Conservation (phyloP, 345 rosid species). For the Laguncularia racemosa region DNA sequence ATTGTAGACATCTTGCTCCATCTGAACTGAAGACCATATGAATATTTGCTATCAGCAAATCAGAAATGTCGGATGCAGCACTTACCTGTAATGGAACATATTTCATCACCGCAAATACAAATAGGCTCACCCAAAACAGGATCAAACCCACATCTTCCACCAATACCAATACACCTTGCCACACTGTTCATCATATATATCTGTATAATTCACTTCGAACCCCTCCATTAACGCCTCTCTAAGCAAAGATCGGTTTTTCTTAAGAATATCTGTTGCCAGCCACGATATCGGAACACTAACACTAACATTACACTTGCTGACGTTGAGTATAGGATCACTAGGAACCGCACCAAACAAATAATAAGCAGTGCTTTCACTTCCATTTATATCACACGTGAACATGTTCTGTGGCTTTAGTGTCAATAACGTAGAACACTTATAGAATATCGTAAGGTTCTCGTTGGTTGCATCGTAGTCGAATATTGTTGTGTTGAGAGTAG, state of each 20-base stretch:
- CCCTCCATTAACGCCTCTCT: slow-evolving; percentile 27
- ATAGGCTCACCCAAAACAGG: slow-evolving; percentile 10
- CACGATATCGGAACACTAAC: slow-evolving; percentile 12
- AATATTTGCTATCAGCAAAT: too few relatives aligned
- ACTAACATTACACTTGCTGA: slow-evolving; percentile 8
- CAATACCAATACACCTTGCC: slow-evolving; percentile 8
- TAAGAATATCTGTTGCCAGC: slow-evolving; percentile 3
- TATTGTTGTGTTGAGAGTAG: slow-evolving; percentile 15
- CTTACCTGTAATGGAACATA: slow-evolving; percentile 20
- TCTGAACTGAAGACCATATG: too few relatives aligned
- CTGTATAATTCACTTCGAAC: slow-evolving; percentile 18
- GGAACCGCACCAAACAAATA: slow-evolving; percentile 21
- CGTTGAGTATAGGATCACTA: slow-evolving; percentile 2
- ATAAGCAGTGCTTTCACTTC: slow-evolving; percentile 1
- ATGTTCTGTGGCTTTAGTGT: neutral
- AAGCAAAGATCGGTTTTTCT: slow-evolving; percentile 11
- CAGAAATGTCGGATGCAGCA: neutral
- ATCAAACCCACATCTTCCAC: slow-evolving; percentile 33
- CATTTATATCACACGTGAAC: slow-evolving; percentile 16
- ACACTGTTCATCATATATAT: slow-evolving; percentile 21
- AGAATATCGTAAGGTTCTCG: slow-evolving; percentile 16
- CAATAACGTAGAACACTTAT: slow-evolving; percentile 7
- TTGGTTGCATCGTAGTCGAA: slow-evolving; percentile 8
- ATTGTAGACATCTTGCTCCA: too few relatives aligned
- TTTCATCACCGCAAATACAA: slow-evolving; percentile 23